These are phyloP conservation scores for Ceratocystis variospora DNA, from an alignment of 2,329 filamentous ascomycete species.

Conservation along the genomic window DNA sequence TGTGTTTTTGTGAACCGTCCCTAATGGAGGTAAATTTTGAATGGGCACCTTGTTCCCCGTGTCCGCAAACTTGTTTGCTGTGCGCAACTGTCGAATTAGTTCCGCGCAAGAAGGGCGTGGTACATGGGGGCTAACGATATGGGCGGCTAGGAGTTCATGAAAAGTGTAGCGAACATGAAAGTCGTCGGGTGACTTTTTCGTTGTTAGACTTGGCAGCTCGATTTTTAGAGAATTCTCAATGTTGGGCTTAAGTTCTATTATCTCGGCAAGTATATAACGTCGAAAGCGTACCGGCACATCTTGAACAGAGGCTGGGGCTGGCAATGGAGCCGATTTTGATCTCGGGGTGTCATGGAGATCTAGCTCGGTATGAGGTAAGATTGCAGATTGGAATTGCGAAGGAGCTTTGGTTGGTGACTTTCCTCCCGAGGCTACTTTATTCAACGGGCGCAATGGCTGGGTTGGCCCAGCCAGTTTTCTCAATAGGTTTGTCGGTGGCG, in stretches of 20 bases:
- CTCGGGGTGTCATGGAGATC: neutral
- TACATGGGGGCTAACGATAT: neutral
- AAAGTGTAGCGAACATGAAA: slow-evolving; percentile 14
- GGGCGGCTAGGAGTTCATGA: slow-evolving; percentile 11
- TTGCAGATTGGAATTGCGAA: too few relatives aligned
- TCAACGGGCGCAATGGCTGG: neutral
- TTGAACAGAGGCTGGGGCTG: neutral
- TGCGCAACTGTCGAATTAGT: slow-evolving; percentile 12
- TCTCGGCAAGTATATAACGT: neutral
- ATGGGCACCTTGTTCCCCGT: neutral
- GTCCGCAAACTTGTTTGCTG: neutral
- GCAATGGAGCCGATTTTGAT: neutral
- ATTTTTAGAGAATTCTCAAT: neutral
- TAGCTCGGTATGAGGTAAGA: neutral
- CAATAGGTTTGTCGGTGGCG: neutral
- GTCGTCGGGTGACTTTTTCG: neutral
- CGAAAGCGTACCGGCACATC: neutral
- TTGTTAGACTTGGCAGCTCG: neutral
- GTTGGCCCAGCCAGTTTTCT: neutral
- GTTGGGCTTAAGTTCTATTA: neutral
- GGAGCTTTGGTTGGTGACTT: too few relatives aligned
- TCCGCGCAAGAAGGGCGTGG: slow-evolving; percentile 14
- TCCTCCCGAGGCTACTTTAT: neutral
- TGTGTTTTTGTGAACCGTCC: neutral
- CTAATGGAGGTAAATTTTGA: neutral